phyloP scores from a whole-genome alignment of 495 filamentous ascomycete species.

The Penicillium alfredii region DNA sequence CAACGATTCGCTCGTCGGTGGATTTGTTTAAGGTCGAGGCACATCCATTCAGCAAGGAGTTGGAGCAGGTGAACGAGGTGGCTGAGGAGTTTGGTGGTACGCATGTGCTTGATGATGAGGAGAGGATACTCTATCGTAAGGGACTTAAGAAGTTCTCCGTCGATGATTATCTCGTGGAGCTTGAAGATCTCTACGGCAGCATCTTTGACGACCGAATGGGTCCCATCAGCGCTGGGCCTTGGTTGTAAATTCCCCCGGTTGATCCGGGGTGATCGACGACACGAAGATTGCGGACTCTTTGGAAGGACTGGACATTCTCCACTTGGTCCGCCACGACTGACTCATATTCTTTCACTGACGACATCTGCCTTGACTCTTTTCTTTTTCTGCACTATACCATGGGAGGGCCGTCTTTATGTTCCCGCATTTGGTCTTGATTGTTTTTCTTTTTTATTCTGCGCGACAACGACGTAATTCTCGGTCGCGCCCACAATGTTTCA shows the following conservation, averaged over 20 bases:
- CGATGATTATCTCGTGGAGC: conserved; percentile 79
- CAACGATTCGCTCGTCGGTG: conserved; percentile 31
- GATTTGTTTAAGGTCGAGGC: conserved; percentile 42
- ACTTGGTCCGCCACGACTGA: conserved; percentile 20
- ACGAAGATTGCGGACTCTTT: conserved; percentile 8
- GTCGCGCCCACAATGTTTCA: not conserved
- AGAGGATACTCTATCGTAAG: conserved; percentile 54
- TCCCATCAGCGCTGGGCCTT: conserved; percentile 29
- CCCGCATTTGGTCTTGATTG: conserved; percentile 8
- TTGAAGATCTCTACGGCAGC: conserved; percentile 60
- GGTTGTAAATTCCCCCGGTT: conserved; percentile 37
- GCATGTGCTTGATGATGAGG: conserved; percentile 65
- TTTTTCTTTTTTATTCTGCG: conserved; percentile 3
- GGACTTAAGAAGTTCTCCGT: conserved; percentile 71
- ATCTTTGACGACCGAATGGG: conserved; percentile 44
- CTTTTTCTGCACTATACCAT: conserved; percentile 25
- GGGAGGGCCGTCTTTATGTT: conserved; percentile 19
- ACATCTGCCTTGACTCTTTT: conserved; percentile 9
- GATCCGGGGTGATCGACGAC: conserved; percentile 21
- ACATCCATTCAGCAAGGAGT: conserved; percentile 48
- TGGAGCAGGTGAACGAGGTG: conserved; percentile 55
- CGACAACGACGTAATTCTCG: not conserved
- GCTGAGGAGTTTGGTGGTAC: conserved; percentile 75
- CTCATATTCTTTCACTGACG: conserved; percentile 27
- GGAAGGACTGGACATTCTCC: conserved; percentile 21